Evolutionary conservation across 805 yeast genomes (phyloP), one percentile per base, ranked within the genome.

Genomic region (Dipodascus albidus): DNA sequence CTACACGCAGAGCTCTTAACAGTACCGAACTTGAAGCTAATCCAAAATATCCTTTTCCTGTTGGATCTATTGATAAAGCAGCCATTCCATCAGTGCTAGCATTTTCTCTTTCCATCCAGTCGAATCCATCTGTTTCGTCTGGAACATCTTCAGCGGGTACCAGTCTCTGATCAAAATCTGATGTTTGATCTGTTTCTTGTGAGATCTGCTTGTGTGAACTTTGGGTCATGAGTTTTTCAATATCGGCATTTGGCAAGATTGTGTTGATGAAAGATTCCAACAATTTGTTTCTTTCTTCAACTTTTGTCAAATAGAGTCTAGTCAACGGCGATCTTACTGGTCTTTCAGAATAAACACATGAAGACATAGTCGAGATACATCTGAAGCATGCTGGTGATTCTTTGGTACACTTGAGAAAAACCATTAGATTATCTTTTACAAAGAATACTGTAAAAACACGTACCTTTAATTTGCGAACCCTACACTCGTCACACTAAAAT

Each of bases 321-420:
- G 96, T 87, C 53, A 87, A 69, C 0, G 96, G 96, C 3, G 91
- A 81, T 52, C 96, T 72, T 31, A 84, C 82, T 1, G 82, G 77
- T 55, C 85, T 74, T 15, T 96, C 96, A 21, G 90, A 82, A 63
- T 87, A 87, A 1, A 79, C 69, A 66, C 96, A 87, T 35, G 77
- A 76, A 85, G 93, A 82, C 20, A 74, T 73, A 62, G 85, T 87
- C 53, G 76, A 79, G 4, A 74, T 66, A 70, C 96, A 87, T 62
- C 86, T 86, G 48, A 82, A 71, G 63, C 96, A 87, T 57, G 76
- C 78, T 1, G 96, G 96, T 23, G 68, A 73, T 55, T 82, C 87
- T 62, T 86, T 87, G 27, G 95, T 81, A 64, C 96, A 87, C 63
- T 63, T 21, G 38, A n/a, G n/a, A 23, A 47, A 14, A 4, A 42